These are phyloP conservation scores for Schwanniomyces occidentalis DNA, from an alignment of 805 yeast species.

Conservation along the genomic window DNA sequence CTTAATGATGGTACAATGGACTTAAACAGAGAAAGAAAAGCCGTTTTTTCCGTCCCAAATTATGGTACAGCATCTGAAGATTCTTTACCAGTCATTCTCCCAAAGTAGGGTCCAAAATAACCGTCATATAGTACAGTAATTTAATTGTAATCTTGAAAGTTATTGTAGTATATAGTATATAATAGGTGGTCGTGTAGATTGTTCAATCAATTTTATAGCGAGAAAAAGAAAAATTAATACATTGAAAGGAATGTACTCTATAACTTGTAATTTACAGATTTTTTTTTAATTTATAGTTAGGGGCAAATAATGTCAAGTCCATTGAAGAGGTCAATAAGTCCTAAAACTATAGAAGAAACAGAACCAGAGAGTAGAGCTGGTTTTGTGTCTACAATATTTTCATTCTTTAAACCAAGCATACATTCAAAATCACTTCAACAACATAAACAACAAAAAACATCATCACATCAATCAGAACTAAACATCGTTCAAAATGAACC, in stretches of 20 bases:
- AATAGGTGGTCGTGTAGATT: no score
- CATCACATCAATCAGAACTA: slow-evolving; percentile 4
- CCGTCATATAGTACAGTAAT: no score
- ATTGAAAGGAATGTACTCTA: no score
- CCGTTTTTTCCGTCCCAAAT: slow-evolving; percentile 14
- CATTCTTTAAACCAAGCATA: slow-evolving; percentile 10
- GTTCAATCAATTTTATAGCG: no score
- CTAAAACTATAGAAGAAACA: slow-evolving; percentile 10
- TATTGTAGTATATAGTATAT: no score
- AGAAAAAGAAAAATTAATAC: no score
- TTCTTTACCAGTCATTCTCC: slow-evolving; percentile 1
- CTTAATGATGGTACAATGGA: slow-evolving; percentile 21
- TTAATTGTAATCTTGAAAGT: no score
- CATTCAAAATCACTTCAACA: not conserved
- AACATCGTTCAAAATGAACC: slow-evolving; percentile 15
- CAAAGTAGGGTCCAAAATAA: no score
- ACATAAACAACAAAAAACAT: slow-evolving; percentile 1
- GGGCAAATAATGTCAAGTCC: slow-evolving; percentile 5
- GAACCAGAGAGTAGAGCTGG: slow-evolving; percentile 5
- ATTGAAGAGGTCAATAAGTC: slow-evolving; percentile 19
- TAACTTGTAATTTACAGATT: no score
- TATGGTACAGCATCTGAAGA: slow-evolving; percentile 6
- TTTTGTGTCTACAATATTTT: slow-evolving; percentile 9
- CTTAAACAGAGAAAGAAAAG: slow-evolving; percentile 8
- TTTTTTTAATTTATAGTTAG: no score